Conservation (phyloP, 2,329 filamentous ascomycete genomes). For the Colletotrichum agaves region DNA sequence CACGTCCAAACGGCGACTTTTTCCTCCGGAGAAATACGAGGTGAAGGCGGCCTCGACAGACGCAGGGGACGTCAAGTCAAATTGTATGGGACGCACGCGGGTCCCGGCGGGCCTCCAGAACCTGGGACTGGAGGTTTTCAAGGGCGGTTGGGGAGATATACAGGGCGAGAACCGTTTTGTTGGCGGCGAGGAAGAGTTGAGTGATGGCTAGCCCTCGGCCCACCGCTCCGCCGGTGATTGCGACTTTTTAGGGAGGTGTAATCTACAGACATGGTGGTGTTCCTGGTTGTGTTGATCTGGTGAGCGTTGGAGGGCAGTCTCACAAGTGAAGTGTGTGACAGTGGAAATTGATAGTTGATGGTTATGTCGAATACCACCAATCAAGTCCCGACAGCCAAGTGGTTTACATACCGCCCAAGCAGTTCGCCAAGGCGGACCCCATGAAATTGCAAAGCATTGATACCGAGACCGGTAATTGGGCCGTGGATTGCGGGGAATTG, state of each 20-base stretch:
- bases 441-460: background rate
- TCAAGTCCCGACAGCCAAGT: too few species aligned
- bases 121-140: background rate
- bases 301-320: too few species aligned
- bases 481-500: background rate
- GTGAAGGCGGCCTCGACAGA: conserved; percentile 3
- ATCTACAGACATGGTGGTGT: conserved; percentile 4
- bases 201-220: conserved; percentile 16
- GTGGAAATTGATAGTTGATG: too few species aligned
- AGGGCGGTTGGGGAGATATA: background rate
- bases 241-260: conserved; percentile 31
- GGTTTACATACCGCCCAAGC: too few species aligned
- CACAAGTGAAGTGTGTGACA: too few species aligned
- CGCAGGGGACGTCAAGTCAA: background rate
- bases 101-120: background rate
- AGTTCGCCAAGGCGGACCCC: too few species aligned
- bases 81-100: conserved; percentile 3
- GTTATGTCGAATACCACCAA: too few species aligned
- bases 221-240: conserved; percentile 22
- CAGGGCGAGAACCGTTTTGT: conserved; percentile 14
- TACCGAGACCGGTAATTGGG: background rate
- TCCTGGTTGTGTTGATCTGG: too few species aligned
- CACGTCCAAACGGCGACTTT: conserved; percentile 53
- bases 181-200: conserved; percentile 16
- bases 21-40: background rate